A percentile compares a stretch with the other conserved stretches of the same genome.
phyloP scores from a whole-genome alignment of 192 early-diverging fungal species.

The Backusella luteola region DNA sequence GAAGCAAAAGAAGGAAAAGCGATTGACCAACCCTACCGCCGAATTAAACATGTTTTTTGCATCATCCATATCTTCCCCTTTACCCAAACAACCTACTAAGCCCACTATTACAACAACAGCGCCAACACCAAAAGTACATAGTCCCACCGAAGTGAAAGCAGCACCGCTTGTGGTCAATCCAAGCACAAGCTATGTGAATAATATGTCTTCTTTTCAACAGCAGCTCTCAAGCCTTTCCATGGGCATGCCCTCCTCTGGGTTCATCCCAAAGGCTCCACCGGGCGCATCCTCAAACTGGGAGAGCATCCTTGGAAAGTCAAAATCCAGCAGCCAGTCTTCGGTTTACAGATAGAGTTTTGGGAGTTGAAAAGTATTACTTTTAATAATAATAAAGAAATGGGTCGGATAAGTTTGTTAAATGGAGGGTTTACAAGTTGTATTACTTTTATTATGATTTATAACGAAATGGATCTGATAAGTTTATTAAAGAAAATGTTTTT shows the following conservation, averaged over 20 bases:
- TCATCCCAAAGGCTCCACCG: constrained; percentile 13
- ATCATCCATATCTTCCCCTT: neutral
- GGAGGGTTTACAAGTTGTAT: no score
- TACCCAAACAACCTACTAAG: neutral
- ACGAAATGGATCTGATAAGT: no score
- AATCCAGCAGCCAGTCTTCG: neutral
- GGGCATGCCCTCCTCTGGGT: constrained; percentile 22
- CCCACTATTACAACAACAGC: neutral
- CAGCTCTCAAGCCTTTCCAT: constrained; percentile 25
- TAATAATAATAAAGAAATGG: no score
- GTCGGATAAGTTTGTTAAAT: no score
- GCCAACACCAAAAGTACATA: neutral
- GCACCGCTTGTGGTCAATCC: neutral
- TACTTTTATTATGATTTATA: no score
- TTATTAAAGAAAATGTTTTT: no score
- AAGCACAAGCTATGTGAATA: constrained; percentile 6
- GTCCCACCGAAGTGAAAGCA: neutral
- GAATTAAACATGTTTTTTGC: neutral
- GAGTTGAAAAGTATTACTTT: no score
- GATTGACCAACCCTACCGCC: neutral
- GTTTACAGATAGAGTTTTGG: neutral
- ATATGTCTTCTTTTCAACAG: constrained; percentile 20
- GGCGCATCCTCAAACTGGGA: neutral
- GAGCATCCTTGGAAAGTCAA: neutral
- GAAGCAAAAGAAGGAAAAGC: neutral